Evolutionary conservation across 331 rosid species (phyloP).

Genomic region (Malus hybrid): DNA sequence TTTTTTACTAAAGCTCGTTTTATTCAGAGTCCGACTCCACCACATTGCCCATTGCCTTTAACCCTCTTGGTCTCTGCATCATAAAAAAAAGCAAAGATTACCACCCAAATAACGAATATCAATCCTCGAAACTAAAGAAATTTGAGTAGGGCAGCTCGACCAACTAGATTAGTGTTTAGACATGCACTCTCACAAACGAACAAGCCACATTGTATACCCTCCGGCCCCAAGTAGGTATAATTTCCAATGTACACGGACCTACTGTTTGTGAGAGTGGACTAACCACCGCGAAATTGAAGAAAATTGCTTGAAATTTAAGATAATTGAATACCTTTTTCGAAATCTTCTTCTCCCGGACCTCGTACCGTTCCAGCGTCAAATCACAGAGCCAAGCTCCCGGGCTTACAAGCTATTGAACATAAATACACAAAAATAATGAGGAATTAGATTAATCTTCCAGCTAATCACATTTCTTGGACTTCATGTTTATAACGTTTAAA

Average conservation of each 20-base stretch:
- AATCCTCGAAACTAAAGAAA: background rate
- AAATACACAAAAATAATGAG: background rate
- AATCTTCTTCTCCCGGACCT: constrained; percentile 92
- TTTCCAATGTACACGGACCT: too few species aligned
- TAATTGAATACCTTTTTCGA: constrained; percentile 55
- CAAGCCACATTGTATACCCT: too few species aligned
- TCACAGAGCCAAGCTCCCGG: constrained; percentile 89
- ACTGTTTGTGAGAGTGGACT: too few species aligned
- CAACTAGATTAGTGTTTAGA: too few species aligned
- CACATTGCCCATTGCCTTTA: constrained; percentile 89
- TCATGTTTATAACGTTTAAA: background rate
- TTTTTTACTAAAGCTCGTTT: background rate
- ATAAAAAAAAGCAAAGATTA: background rate
- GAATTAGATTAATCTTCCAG: background rate
- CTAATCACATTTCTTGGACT: background rate
- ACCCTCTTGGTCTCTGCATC: constrained; percentile 86
- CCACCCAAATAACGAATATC: background rate
- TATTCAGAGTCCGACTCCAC: constrained; percentile 86
- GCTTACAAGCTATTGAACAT: constrained; percentile 50
- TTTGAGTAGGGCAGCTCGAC: background rate
- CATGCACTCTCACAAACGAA: too few species aligned
- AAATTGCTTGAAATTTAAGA: too few species aligned
- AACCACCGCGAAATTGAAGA: background rate
- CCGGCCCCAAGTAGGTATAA: too few species aligned
- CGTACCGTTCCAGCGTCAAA: constrained; percentile 76